These are phyloP conservation scores for Tillandsia fasciculata DNA, from an alignment of 176 grass and related monocot species.

Conservation along the genomic window DNA sequence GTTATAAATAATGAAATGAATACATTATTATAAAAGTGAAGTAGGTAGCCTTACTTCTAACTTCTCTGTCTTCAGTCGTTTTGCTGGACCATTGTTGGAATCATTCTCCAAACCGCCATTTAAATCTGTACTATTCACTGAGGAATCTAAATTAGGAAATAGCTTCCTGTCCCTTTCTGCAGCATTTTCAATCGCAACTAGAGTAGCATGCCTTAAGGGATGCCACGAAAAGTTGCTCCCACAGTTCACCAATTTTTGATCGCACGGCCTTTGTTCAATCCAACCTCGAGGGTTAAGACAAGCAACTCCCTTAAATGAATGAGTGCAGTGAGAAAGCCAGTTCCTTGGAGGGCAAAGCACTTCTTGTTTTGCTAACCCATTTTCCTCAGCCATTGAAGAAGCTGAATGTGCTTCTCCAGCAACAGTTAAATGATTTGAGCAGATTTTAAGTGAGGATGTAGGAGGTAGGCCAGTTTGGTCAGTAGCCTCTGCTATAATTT, in stretches of 20 bases:
- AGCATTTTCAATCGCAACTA: conserved; percentile 87
- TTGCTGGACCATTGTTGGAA: conserved; percentile 45
- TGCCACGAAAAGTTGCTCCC: conserved; percentile 50
- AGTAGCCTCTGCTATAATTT: conserved; percentile 58
- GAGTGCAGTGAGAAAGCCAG: conserved; percentile 11
- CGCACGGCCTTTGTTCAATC: conserved; percentile 23
- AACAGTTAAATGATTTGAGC: conserved; percentile 3
- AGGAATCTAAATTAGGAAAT: conserved; percentile 34
- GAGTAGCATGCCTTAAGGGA: conserved; percentile 69
- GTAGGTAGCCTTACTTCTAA: conserved; percentile 28
- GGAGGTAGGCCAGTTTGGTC: conserved; percentile 33
- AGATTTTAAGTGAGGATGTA: conserved; percentile 15
- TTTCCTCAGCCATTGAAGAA: neutral
- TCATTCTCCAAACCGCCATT: conserved; percentile 19
- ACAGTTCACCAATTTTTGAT: conserved; percentile 19
- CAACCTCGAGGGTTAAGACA: conserved; percentile 80
- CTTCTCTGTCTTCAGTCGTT: conserved; percentile 53
- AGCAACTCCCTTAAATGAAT: conserved; percentile 31
- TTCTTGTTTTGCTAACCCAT: neutral
- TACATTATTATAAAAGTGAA: conserved; percentile 2
- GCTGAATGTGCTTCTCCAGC: conserved; percentile 13
- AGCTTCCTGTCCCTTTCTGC: conserved; percentile 47
- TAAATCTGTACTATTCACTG: conserved; percentile 3
- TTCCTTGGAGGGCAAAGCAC: neutral
- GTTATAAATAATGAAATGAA: neutral